phyloP scores from a whole-genome alignment of 257 asterid genomes.

The Solanum verrucosum region DNA sequence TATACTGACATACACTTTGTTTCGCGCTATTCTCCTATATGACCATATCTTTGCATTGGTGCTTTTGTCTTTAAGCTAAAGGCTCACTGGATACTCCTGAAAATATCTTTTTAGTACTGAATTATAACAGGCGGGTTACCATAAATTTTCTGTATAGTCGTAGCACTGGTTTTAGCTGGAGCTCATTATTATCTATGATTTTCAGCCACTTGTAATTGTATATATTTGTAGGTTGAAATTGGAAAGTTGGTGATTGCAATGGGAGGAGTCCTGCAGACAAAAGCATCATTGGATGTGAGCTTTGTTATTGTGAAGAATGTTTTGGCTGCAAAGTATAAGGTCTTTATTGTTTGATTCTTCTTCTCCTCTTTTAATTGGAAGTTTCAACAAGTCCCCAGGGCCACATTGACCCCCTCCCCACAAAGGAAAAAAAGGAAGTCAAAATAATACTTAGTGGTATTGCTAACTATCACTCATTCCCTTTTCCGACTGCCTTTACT shows the following conservation, averaged over 20 bases:
- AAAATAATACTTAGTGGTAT: background rate
- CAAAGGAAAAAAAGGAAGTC: background rate
- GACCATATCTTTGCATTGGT: background rate
- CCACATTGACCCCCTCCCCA: background rate
- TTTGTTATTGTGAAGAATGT: constrained; percentile 89
- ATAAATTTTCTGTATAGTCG: background rate
- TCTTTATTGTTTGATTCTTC: constrained; percentile 5
- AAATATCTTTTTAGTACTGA: background rate
- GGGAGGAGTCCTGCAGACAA: constrained; percentile 73
- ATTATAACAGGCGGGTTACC: background rate
- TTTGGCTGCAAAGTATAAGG: constrained; percentile 80
- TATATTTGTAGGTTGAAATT: constrained; percentile 53
- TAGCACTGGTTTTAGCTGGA: background rate
- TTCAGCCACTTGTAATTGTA: constrained; percentile 13
- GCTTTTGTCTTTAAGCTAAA: background rate
- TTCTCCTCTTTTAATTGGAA: background rate
- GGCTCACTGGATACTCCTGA: background rate
- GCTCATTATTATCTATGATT: background rate
- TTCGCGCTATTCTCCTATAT: background rate
- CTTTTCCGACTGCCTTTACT: constrained; percentile 6
- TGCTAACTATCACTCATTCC: constrained; percentile 3
- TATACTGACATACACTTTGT: background rate
- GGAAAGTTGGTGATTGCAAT: constrained; percentile 67
- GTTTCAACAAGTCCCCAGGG: background rate
- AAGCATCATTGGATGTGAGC: constrained; percentile 72